Evolutionary conservation across 495 filamentous ascomycete genomes (phyloP).

Genomic region (Neurospora terricola): DNA sequence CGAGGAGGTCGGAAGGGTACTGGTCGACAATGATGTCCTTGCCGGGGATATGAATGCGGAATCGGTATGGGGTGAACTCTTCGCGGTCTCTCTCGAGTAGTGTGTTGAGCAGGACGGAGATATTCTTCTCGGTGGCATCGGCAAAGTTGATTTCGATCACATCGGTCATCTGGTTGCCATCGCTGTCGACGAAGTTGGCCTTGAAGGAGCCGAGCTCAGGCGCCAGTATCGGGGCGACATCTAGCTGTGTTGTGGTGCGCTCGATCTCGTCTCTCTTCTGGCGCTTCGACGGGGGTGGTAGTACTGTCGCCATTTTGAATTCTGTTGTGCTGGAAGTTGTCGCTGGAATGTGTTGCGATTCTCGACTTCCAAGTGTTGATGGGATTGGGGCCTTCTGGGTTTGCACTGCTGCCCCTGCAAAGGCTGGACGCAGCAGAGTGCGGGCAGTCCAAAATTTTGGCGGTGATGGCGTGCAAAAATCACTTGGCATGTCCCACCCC

Average conservation of each 20-base stretch:
- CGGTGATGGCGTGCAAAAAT: conserved; percentile 20
- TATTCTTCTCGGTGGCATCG: conserved; percentile 79
- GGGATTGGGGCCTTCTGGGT: background rate
- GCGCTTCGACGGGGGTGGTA: conserved; percentile 85
- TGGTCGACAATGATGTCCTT: conserved; percentile 59
- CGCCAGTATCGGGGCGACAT: conserved; percentile 56
- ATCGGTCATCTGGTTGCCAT: conserved; percentile 50
- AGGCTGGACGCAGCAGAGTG: background rate
- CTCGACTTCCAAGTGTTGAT: background rate
- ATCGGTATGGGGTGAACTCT: conserved; percentile 81
- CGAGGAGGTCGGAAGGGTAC: conserved; percentile 49
- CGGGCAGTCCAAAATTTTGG: conserved; percentile 16
- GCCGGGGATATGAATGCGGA: conserved; percentile 56
- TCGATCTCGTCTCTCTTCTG: conserved; percentile 69
- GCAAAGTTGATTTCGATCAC: conserved; percentile 74
- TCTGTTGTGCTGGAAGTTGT: background rate
- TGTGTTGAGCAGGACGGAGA: conserved; percentile 85
- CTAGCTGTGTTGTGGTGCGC: conserved; percentile 63
- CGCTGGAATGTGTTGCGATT: background rate
- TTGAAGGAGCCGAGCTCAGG: conserved; percentile 69
- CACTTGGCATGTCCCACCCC: background rate
- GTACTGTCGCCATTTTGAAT: conserved; percentile 68
- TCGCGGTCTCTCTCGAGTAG: conserved; percentile 70
- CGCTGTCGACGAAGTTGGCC: conserved; percentile 79
- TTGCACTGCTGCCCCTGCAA: background rate